phyloP scores from a whole-genome alignment of 2,329 filamentous ascomycete genomes.

The Pestalotiopsis sp. region DNA sequence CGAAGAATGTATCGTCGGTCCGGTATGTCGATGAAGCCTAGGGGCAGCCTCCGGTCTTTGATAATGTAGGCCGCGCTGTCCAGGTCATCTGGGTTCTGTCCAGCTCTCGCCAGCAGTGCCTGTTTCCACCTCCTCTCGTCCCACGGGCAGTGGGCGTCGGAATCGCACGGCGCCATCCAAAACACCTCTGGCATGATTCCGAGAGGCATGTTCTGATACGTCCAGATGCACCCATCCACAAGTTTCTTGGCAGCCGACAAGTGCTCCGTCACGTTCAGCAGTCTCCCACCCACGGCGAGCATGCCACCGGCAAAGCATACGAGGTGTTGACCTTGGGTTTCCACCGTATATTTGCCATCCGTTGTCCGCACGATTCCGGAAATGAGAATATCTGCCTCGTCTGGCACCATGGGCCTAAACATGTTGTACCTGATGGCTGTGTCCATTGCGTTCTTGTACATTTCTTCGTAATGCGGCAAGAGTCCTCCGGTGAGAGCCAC shows the following conservation, averaged over 20 bases:
- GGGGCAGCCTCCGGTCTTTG: slow-evolving; percentile 19
- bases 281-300: slow-evolving; percentile 49
- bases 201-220: slow-evolving; percentile 48
- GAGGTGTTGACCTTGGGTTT: slow-evolving; percentile 45
- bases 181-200: slow-evolving; percentile 58
- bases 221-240: slow-evolving; percentile 54
- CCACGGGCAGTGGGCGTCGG: slow-evolving; percentile 28
- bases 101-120: slow-evolving; percentile 21
- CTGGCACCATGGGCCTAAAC: slow-evolving; percentile 65
- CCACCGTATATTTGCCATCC: slow-evolving; percentile 29
- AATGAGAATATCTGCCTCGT: slow-evolving; percentile 61
- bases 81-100: slow-evolving; percentile 9
- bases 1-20: slow-evolving; percentile 29
- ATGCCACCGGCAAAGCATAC: slow-evolving; percentile 55
- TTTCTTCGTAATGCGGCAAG: slow-evolving; percentile 56
- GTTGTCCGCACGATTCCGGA: slow-evolving; percentile 45
- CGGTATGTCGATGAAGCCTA: slow-evolving; percentile 25
- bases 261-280: slow-evolving; percentile 43
- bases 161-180: slow-evolving; percentile 41
- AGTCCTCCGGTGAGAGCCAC: slow-evolving; percentile 59
- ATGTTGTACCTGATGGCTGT: slow-evolving; percentile 62
- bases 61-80: slow-evolving; percentile 2
- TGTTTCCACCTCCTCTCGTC: slow-evolving; percentile 30
- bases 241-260: slow-evolving; percentile 47
- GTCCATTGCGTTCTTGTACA: slow-evolving; percentile 66